These are phyloP conservation scores for Fonsecaea erecta DNA, from an alignment of 2,329 filamentous ascomycete species.

Conservation along the genomic window DNA sequence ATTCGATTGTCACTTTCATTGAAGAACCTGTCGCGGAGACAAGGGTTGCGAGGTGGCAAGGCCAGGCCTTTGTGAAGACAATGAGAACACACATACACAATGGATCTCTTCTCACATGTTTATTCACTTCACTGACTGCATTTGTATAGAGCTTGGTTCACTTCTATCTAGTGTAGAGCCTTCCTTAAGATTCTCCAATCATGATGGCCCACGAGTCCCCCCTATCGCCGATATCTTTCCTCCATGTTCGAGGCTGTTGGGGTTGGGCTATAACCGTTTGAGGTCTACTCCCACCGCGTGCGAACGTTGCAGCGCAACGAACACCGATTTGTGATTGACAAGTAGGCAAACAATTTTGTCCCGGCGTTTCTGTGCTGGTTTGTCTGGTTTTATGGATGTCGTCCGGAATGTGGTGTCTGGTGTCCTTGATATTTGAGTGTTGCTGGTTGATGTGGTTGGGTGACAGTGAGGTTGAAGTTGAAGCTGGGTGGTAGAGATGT, in stretches of 20 bases:
- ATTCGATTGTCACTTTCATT: not conserved
- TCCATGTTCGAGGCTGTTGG: not conserved
- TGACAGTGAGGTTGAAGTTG: not conserved
- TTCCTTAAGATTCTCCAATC: no score
- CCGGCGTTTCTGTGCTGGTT: not conserved
- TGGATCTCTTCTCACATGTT: not conserved
- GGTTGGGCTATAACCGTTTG: not conserved
- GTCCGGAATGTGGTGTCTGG: not conserved
- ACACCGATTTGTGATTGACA: not conserved
- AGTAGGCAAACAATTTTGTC: slow-evolving; percentile 1
- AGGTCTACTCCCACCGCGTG: not conserved
- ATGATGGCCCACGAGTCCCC: not conserved
- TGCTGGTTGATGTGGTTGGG: not conserved
- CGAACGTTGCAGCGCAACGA: slow-evolving; percentile 1
- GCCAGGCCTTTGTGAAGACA: not conserved
- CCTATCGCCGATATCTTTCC: not conserved
- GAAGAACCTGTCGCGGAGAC: not conserved
- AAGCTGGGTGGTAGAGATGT: not conserved
- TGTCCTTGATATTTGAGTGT: not conserved
- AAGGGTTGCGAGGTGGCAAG: not conserved
- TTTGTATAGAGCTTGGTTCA: not conserved
- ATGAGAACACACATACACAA: not conserved
- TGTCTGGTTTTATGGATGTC: not conserved
- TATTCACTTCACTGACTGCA: not conserved
- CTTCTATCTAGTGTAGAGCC: no score